A percentile compares a stretch with the other conserved stretches of the same genome.
These are phyloP conservation scores for Fusarium brachygibbosum DNA, from an alignment of 2,329 filamentous ascomycete species.

Conservation along the genomic window DNA sequence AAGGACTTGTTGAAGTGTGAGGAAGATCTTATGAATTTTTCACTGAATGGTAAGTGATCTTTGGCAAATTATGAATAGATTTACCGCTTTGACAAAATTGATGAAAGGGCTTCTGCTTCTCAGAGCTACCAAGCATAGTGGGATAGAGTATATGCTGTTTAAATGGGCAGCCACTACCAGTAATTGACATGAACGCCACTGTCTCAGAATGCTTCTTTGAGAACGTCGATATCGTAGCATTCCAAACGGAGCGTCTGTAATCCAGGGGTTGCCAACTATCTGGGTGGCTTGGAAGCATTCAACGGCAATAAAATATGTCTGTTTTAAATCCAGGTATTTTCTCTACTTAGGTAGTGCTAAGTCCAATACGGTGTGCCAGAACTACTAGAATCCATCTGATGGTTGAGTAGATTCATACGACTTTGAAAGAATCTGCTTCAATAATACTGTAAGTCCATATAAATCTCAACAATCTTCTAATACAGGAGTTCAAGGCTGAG, in stretches of 20 bases:
- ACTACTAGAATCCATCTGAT: neutral
- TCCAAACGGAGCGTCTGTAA: conserved; percentile 7
- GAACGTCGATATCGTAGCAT: conserved; percentile 7
- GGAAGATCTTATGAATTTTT: conserved; percentile 10
- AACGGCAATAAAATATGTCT: neutral
- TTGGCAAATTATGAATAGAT: neutral
- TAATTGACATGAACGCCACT: conserved; percentile 19
- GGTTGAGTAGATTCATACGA: neutral
- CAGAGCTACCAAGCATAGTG: neutral
- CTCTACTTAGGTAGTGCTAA: neutral
- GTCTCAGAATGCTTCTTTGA: conserved; percentile 17
- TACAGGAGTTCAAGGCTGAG: conserved; percentile 16
- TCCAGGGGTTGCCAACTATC: conserved; percentile 2
- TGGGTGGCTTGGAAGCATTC: conserved; percentile 3
- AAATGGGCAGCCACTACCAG: neutral
- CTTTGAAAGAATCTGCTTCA: neutral
- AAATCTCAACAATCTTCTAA: neutral
- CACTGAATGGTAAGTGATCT: neutral
- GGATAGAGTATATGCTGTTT: neutral
- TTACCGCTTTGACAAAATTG: neutral
- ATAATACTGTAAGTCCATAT: neutral
- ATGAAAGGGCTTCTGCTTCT: neutral
- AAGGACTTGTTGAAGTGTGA: neutral
- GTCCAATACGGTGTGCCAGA: neutral
- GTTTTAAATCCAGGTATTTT: neutral